A percentile compares a stretch with the other conserved stretches of the same genome.
These are phyloP conservation scores for Pleurotus citrinopileatus DNA, from an alignment of 768 basidiomycete genomes.

Conservation along the genomic window DNA sequence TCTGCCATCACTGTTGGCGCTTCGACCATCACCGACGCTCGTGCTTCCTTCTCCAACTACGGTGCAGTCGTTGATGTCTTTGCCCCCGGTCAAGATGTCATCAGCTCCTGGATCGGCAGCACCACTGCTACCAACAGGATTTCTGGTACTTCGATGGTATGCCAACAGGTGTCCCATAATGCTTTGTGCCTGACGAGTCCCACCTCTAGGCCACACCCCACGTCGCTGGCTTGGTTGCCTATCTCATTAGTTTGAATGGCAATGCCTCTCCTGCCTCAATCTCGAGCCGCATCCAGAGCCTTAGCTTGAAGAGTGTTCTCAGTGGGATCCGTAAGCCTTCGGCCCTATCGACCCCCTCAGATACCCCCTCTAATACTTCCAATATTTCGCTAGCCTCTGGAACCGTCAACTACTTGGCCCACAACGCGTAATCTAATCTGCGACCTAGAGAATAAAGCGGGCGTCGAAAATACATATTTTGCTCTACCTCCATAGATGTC, in stretches of 20 bases:
- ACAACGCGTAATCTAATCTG: conserved; percentile 14
- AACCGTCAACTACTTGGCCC: conserved; percentile 25
- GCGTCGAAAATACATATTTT: too few relatives aligned
- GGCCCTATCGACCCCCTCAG: background rate
- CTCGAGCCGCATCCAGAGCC: conserved; percentile 21
- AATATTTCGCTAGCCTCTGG: conserved; percentile 17
- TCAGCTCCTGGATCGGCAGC: conserved; percentile 27
- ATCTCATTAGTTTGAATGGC: conserved; percentile 28
- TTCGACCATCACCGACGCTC: conserved; percentile 30
- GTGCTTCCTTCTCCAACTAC: conserved; percentile 37
- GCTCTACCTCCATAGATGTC: too few relatives aligned
- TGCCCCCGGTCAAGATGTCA: conserved; percentile 34
- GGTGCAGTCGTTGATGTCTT: conserved; percentile 37
- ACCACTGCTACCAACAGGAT: conserved; percentile 20
- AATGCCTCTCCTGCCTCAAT: conserved; percentile 30
- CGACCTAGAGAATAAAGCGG: too few relatives aligned
- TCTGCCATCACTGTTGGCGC: conserved; percentile 38
- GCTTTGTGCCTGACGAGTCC: background rate
- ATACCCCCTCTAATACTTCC: background rate
- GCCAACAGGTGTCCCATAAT: background rate
- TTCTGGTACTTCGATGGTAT: conserved; percentile 27
- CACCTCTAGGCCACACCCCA: conserved; percentile 33
- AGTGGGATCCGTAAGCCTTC: conserved; percentile 25
- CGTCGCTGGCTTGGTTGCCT: conserved; percentile 37
- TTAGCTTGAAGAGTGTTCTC: conserved; percentile 26